Evolutionary conservation across 805 yeast genomes (phyloP).

Genomic region (Blastobotrys muscicola): DNA sequence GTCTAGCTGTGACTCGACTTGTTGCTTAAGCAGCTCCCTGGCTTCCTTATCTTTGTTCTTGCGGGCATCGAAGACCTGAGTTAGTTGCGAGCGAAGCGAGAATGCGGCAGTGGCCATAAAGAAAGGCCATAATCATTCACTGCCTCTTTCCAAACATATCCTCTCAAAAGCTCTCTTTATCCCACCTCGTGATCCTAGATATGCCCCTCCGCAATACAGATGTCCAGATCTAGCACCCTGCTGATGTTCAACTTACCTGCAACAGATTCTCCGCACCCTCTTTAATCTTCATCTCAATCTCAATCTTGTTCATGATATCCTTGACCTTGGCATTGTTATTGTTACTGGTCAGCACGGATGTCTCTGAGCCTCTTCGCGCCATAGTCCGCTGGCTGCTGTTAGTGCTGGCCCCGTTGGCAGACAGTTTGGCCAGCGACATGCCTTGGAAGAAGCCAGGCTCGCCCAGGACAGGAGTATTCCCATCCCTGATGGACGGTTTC

Average conservation of each 20-base stretch:
- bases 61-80: slow-evolving; percentile 13
- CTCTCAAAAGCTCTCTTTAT: too few relatives aligned
- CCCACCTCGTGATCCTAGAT: too few relatives aligned
- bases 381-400: background rate
- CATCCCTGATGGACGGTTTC: too few relatives aligned
- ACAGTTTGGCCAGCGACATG: too few relatives aligned
- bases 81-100: background rate
- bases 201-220: too few relatives aligned
- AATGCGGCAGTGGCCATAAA: background rate
- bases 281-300: slow-evolving; percentile 28
- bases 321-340: slow-evolving; percentile 8
- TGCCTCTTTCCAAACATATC: background rate
- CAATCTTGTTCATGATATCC: slow-evolving; percentile 26
- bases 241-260: slow-evolving; percentile 18
- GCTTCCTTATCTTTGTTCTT: slow-evolving; percentile 13
- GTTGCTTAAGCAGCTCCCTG: slow-evolving; percentile 12
- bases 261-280: slow-evolving; percentile 31
- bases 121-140: background rate
- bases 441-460: too few relatives aligned
- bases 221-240: slow-evolving; percentile 1
- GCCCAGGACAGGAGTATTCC: too few relatives aligned
- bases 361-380: slow-evolving; percentile 7
- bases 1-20: slow-evolving; percentile 23
- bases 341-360: background rate
- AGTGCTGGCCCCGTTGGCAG: too few relatives aligned